These are phyloP conservation scores for Epichloe gansuensis DNA, from an alignment of 2,329 filamentous ascomycete species.

Conservation along the genomic window DNA sequence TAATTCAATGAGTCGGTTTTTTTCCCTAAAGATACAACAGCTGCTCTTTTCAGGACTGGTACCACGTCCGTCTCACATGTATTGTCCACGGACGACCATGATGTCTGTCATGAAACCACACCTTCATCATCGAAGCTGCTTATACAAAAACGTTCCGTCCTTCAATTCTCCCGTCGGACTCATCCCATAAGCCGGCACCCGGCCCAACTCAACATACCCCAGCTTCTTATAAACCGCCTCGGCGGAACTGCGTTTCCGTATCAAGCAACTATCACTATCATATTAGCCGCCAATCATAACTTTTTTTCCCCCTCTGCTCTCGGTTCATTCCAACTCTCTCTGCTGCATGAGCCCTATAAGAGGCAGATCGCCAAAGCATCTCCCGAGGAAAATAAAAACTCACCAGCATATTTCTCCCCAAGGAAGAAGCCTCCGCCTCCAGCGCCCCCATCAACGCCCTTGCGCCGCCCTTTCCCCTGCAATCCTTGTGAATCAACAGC, in stretches of 20 bases:
- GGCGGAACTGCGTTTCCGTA: slow-evolving; percentile 36
- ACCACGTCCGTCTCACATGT: too few relatives aligned
- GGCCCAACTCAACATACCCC: slow-evolving; percentile 44
- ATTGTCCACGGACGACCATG: too few relatives aligned
- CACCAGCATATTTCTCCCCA: slow-evolving; percentile 41
- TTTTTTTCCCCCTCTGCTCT: too few relatives aligned
- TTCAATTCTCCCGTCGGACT: slow-evolving; percentile 36
- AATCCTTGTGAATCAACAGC: slow-evolving; percentile 41
- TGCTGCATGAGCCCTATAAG: too few relatives aligned
- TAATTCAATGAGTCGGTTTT: too few relatives aligned
- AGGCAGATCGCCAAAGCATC: neutral
- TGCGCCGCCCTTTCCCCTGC: slow-evolving; percentile 39
- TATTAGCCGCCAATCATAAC: neutral
- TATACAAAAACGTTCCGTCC: slow-evolving; percentile 47
- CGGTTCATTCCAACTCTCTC: too few relatives aligned
- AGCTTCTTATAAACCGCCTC: slow-evolving; percentile 42
- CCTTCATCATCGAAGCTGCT: slow-evolving; percentile 29
- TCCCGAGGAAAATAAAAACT: slow-evolving; percentile 14
- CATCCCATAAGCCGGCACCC: slow-evolving; percentile 40
- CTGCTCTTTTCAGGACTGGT: too few relatives aligned
- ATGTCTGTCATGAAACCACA: neutral
- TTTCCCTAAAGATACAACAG: too few relatives aligned
- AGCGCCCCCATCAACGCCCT: slow-evolving; percentile 38
- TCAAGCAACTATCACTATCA: slow-evolving; percentile 32
- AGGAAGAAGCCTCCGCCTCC: slow-evolving; percentile 38